Evolutionary conservation across 1,139 yeast species (phyloP), one percentile per base, ranked within the genome.

Genomic region (Petasospora rhodanensis): DNA sequence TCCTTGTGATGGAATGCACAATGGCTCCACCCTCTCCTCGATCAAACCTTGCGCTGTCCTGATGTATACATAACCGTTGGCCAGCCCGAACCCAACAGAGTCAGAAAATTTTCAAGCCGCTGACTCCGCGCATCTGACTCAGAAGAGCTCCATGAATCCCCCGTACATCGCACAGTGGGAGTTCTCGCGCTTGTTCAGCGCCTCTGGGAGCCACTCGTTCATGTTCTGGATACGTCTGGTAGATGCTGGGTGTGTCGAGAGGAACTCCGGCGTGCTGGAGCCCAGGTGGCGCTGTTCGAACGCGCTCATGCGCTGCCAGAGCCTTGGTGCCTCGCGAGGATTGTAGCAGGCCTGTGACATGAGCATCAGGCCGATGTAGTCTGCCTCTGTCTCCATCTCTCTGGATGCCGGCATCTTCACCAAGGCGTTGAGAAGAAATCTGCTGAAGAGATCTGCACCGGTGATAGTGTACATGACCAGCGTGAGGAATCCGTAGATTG

Each of bases 331-430:
- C 47, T 79, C 83, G 10, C 61, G 59, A 5, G 95, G 86, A 45
- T 87, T 62, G 56, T 70, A 91, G 55, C 99, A 93, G 26, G 95
- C 95, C 41, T 77, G 66, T 3, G 96, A 77, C 95, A 91, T 83
- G 45, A 89, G 68, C 75, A 86, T 83, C 42, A 93, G 66, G 0
- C 99, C 99, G 24, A 91, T 89, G 49, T 79, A 79, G 55, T 91
- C 98, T 0, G 98, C 98, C 56, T 91, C 98, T 1, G 87, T 73
- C 58, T 91, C 99, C 95, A 85, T 85, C 45, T 76, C 86, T 49
- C 98, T 68, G 2, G 94, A 81, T 1, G 94, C 84, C 0, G 96
- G 96, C 72, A 81, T 73, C 43, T 76, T 73, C 29, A 89, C 57
- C 18, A 79, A 56, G 0, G 87, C 70, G 19, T 70, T 70, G 15